These are phyloP conservation scores for Fusarium sp. DNA, from an alignment of 2,329 filamentous ascomycete genomes.

Conservation along the genomic window DNA sequence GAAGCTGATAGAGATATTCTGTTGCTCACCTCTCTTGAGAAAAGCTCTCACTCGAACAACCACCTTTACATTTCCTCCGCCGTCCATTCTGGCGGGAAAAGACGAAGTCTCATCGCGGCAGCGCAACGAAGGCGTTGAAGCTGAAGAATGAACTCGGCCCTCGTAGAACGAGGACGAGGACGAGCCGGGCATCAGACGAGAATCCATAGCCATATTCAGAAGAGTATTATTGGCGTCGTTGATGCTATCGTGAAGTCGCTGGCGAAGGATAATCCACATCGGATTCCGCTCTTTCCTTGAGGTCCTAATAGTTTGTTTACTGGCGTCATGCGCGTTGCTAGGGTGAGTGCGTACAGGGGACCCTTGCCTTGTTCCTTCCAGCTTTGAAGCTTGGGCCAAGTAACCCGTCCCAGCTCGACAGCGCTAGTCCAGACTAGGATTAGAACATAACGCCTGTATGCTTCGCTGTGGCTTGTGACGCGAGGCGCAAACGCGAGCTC, in stretches of 20 bases:
- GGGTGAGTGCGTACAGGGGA: conserved; percentile 46
- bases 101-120: conserved; percentile 76
- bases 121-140: conserved; percentile 81
- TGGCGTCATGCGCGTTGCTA: conserved; percentile 49
- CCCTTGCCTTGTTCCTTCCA: conserved; percentile 19
- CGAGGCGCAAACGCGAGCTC: conserved; percentile 28
- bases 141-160: conserved; percentile 68
- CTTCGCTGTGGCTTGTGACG: background rate
- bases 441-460: background rate
- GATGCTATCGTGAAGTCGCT: conserved; percentile 55
- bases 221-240: conserved; percentile 55
- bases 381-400: conserved; percentile 37
- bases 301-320: conserved; percentile 49
- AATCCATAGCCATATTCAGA: conserved; percentile 56
- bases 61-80: conserved; percentile 82
- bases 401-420: conserved; percentile 5
- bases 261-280: conserved; percentile 56
- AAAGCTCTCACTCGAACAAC: conserved; percentile 85
- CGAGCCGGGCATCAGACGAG: conserved; percentile 58
- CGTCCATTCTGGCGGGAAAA: conserved; percentile 65
- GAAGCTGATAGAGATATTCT: background rate
- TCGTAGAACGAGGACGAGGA: conserved; percentile 47
- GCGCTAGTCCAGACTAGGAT: background rate
- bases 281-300: conserved; percentile 14
- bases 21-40: conserved; percentile 74